Conservation (phyloP, 148 eudicot genomes). For the Rhododendron simsii region DNA sequence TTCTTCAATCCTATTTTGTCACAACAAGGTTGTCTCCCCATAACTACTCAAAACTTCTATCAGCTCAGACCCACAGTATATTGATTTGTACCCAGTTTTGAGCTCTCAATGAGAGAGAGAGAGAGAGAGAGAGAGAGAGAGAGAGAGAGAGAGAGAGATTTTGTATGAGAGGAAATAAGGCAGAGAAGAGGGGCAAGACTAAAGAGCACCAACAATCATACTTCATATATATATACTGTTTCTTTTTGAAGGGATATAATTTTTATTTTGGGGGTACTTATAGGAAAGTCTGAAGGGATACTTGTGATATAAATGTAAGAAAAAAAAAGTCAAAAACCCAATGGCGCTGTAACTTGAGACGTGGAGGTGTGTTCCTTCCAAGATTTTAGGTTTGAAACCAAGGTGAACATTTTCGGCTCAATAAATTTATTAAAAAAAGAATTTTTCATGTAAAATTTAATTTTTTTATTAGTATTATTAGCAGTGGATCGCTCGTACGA, state of each 20-base stretch:
- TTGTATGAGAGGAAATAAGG: not conserved
- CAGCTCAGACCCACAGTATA: not conserved
- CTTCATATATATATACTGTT: not conserved
- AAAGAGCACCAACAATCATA: conserved; percentile 5
- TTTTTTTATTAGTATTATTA: too few species aligned
- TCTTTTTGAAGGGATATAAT: not conserved
- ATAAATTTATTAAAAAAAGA: not conserved
- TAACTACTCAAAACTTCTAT: not conserved
- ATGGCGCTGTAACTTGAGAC: not conserved
- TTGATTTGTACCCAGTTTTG: not conserved
- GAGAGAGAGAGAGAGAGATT: not conserved
- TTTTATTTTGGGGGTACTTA: not conserved
- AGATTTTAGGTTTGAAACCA: not conserved
- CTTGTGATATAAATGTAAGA: too few species aligned
- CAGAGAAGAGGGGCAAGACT: not conserved
- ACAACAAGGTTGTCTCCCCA: conserved; percentile 62
- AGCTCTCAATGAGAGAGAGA: not conserved
- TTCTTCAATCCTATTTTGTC: conserved; percentile 53
- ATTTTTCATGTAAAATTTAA: not conserved
- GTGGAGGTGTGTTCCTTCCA: not conserved
- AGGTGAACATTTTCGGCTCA: not conserved
- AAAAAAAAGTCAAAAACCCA: too few species aligned
- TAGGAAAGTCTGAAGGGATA: not conserved
- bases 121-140: conserved; percentile 7
- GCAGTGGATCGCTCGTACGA: too few species aligned